Evolutionary conservation across 805 yeast species (phyloP), one percentile per base, ranked within the genome.

Genomic region (Monosporozyma solicola): DNA sequence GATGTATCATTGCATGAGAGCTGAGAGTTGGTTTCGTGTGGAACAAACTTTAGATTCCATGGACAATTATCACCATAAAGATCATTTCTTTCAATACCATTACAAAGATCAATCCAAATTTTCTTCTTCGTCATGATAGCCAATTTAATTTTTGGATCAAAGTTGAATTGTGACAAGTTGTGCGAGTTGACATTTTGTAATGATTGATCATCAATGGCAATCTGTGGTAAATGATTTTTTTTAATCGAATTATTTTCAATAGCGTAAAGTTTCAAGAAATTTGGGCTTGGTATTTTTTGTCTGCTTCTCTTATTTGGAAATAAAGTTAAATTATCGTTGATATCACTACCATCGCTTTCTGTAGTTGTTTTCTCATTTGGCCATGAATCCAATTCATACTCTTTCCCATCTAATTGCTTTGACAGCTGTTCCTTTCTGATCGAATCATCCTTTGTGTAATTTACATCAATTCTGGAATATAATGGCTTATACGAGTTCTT

Each of bases 61-160:
- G 69, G 67, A 24, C 61, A 50, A 31, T 57, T 43, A 44, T 61
- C 68, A 25, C 71, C 70, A 54, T 59, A 67, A 2, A 62, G 56
- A 48, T 67, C 70, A 16, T 58, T 57, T 44, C 71, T 55, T 32
- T 20, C 22, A 8, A 60, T 55, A 47, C 59, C 57, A 39, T 56
- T 54, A 29, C 60, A 49, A 63, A 65, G 59, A 39, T 63, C 65
- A n/a, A 63, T 57, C 68, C 69, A 64, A 22, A 67, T 56, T 43
- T 67, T 67, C 51, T 64, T 60, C 45, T 66, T 61, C 1, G 70
- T 65, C 15, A 59, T 52, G 25, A 67, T 61, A 2, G 70, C 70
- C 11, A 65, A 51, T 51, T 64, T 63, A 25, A 66, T 61, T 15
- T 60, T 64, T 20, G 57, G 50, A 11, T 59, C 53, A 16, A 62